Percentiles rank a stretch among this genome's conserved stretches.
These are phyloP conservation scores for Irpex rosettiformis DNA, from an alignment of 1,284 basidiomycete species.

Conservation along the genomic window DNA sequence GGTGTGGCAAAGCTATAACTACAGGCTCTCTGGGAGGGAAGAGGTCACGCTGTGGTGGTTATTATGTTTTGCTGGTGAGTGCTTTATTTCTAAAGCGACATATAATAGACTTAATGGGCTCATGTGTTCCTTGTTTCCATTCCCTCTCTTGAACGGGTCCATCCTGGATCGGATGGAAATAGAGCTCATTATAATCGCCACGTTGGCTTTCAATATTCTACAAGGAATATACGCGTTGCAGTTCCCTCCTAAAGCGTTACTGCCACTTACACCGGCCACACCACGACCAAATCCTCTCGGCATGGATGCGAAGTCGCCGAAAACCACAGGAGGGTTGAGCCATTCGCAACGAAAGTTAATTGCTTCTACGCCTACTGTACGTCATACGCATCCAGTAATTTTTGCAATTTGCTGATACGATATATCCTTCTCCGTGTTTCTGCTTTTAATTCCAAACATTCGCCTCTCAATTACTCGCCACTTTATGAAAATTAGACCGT, in stretches of 20 bases:
- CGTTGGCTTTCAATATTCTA: constrained; percentile 47
- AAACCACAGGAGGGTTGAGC: constrained; percentile 11
- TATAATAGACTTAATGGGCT: too few species aligned
- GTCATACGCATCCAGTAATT: constrained; percentile 15
- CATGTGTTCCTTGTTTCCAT: not conserved
- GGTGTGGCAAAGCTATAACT: constrained; percentile 21
- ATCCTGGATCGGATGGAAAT: not conserved
- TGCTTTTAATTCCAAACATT: not conserved
- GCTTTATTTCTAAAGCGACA: too few species aligned
- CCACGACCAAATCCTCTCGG: constrained; percentile 31
- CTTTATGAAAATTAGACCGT: constrained; percentile 37
- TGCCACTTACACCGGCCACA: constrained; percentile 34
- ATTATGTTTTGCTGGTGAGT: constrained; percentile 25
- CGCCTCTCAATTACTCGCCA: not conserved
- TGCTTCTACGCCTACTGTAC: constrained; percentile 44
- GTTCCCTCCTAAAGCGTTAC: constrained; percentile 45
- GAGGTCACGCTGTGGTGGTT: constrained; percentile 17
- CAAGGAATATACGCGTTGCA: constrained; percentile 49
- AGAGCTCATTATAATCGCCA: constrained; percentile 42
- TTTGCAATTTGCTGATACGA: not conserved
- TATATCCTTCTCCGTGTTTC: not conserved
- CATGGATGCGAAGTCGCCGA: constrained; percentile 33
- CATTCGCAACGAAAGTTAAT: constrained; percentile 25
- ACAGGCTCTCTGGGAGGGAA: not conserved
- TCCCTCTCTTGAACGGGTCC: not conserved